Percentiles rank a stretch among this genome's conserved stretches.
These are phyloP conservation scores for sorghum (Sorghum bicolor) DNA, from an alignment of 176 grass and related monocot genomes.

Conservation along the genomic window DNA sequence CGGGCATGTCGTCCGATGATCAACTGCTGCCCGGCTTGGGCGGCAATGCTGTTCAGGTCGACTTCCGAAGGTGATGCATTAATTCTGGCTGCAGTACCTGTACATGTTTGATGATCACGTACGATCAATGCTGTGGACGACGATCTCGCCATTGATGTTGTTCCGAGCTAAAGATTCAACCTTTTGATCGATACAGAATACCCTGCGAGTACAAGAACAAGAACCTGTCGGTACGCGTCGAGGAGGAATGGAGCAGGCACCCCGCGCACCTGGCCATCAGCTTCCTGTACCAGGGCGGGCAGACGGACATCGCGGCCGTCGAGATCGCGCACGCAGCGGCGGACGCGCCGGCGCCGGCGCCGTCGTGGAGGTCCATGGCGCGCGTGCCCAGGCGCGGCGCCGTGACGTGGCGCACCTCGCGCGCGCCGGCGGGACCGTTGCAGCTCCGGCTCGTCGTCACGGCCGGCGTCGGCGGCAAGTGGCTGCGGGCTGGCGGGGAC, in stretches of 20 bases:
- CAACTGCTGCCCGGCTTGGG: background rate
- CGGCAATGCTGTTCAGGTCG: conserved; percentile 15
- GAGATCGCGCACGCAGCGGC: conserved; percentile 36
- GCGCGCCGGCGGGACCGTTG: conserved; percentile 37
- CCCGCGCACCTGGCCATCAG: conserved; percentile 27
- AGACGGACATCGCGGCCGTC: conserved; percentile 66
- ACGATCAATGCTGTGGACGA: no score
- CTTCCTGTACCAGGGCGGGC: conserved; percentile 68
- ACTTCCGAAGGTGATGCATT: conserved; percentile 54
- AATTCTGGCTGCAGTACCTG: background rate
- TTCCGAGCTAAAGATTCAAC: background rate
- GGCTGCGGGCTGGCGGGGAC: conserved; percentile 16
- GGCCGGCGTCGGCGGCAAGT: conserved; percentile 51
- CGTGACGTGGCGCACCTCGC: conserved; percentile 36
- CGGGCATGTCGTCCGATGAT: background rate
- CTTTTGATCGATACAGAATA: conserved; percentile 27
- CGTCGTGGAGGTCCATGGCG: conserved; percentile 44
- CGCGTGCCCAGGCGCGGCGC: background rate
- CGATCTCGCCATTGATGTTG: no score
- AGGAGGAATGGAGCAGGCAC: conserved; percentile 41
- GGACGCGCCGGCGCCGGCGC: background rate
- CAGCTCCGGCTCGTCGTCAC: conserved; percentile 57
- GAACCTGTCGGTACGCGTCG: conserved; percentile 44
- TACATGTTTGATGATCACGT: background rate
- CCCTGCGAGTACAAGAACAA: conserved; percentile 41